Evolutionary conservation across 2,329 filamentous ascomycete genomes (phyloP).

Genomic region (Colletotrichum nymphaeae): DNA sequence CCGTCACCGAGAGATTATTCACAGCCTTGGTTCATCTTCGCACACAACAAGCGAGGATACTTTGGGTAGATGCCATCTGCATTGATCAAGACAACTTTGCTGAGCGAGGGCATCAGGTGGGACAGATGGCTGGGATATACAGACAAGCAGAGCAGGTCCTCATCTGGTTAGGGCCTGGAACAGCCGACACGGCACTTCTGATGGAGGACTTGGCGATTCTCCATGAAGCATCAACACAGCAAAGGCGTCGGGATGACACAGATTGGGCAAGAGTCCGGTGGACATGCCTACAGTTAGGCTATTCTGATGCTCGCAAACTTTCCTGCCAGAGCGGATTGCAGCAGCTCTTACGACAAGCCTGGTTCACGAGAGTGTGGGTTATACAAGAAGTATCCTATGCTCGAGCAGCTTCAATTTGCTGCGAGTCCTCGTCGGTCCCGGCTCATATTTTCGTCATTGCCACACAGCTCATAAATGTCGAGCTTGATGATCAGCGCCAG

Average conservation of each 20-base stretch:
- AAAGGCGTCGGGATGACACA: no score
- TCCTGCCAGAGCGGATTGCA: no score
- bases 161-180: slow-evolving; percentile 19
- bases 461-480: background rate
- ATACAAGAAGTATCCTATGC: slow-evolving; percentile 18
- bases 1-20: background rate
- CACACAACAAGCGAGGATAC: background rate
- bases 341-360: background rate
- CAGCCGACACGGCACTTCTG: background rate
- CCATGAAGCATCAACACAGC: no score
- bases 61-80: slow-evolving; percentile 38
- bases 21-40: background rate
- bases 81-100: slow-evolving; percentile 23
- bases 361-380: slow-evolving; percentile 23
- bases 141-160: slow-evolving; percentile 7
- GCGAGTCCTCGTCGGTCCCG: background rate
- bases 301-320: no score
- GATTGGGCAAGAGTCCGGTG: no score
- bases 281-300: no score
- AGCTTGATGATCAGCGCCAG: background rate
- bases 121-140: slow-evolving; percentile 29
- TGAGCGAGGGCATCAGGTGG: slow-evolving; percentile 16
- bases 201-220: background rate
- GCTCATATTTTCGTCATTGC: background rate
- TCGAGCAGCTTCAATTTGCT: background rate